These are phyloP conservation scores for Trichoderma citrinoviride DNA, from an alignment of 2,329 filamentous ascomycete genomes.

Conservation along the genomic window DNA sequence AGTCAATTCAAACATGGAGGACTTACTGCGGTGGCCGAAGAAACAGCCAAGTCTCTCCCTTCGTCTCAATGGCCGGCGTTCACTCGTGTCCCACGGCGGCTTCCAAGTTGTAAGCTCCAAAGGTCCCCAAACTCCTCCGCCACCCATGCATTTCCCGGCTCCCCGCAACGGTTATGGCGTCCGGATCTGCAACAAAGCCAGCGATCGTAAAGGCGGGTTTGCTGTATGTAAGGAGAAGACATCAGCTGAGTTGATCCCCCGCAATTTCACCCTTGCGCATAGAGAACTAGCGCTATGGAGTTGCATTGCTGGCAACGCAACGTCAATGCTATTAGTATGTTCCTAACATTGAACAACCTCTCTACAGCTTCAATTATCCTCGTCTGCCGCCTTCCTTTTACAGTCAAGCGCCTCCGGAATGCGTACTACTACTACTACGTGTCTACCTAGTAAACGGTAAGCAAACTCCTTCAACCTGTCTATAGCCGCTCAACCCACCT, in stretches of 20 bases:
- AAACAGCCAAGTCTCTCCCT: too few species aligned
- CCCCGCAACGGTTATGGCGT: background rate
- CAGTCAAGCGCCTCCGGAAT: background rate
- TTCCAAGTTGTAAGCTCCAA: too few species aligned
- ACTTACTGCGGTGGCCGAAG: too few species aligned
- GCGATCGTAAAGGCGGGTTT: background rate
- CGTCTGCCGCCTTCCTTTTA: background rate
- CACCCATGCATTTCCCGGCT: too few species aligned
- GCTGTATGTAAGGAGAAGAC: background rate
- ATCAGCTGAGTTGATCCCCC: slow-evolving; percentile 4
- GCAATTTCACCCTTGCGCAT: background rate
- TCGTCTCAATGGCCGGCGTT: background rate
- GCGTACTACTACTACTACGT: too few species aligned
- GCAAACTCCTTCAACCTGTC: background rate
- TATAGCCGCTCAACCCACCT: background rate
- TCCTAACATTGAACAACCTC: background rate
- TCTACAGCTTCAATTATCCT: background rate
- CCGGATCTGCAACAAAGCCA: background rate
- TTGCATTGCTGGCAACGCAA: too few species aligned
- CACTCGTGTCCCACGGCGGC: too few species aligned
- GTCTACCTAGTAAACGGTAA: background rate
- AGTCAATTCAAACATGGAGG: too few species aligned
- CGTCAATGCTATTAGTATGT: too few species aligned
- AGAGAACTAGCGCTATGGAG: too few species aligned
- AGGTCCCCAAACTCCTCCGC: too few species aligned